Base-by-base conservation (phyloP, 1,139 yeast genomes). In the Casaregolazyma suthepensis region DNA sequence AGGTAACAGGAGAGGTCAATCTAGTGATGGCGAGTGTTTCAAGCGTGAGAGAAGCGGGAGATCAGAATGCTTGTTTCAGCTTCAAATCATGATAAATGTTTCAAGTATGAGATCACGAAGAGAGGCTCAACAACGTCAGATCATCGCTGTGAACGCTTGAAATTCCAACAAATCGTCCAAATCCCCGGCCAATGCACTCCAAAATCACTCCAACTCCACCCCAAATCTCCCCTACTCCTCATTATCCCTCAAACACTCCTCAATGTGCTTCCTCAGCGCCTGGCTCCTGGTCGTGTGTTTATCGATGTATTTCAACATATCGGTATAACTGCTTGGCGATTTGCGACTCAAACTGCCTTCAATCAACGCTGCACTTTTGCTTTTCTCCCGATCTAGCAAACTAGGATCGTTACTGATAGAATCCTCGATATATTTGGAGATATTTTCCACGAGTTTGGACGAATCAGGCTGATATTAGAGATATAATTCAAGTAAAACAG, bases 281-380 rank as follows among this genome's bases (percentile, higher is more conserved):
- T 15, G 15, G 12, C 42, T 26, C 37, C 44, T 20, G 12, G 45
- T 38, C 13, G 50, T 47, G 17, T 47, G 50, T 22, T 40, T 38
- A 19, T 47, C 50, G 10, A 47, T 31, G 17, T 47, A 47, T 22
- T 37, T 20, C 37, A 38, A 38, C 18, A 47, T 29, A 47, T 47
- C 50, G 22, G 43, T 38, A 18, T 38, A 47, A 9, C 40, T 12
- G 17, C 40, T 35, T 35, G 15, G 17, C 12, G 43, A 10, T 3
- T 43, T 38, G n/a, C 45, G 31, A 23, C 44, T 47, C 45, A 47
- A 17, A 12, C 50, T 29, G 35, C 50, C 68, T 52, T 67, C 70
- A 22, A 66, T 52, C 45, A 66, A 45, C 9, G 68, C 69, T 1
- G 68, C 68, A 5, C 67, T 63, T 48, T 66, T 67, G 26, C 63